Evolutionary conservation across 176 grass and related monocot genomes (phyloP).

Genomic region (Eragrostis curvula): DNA sequence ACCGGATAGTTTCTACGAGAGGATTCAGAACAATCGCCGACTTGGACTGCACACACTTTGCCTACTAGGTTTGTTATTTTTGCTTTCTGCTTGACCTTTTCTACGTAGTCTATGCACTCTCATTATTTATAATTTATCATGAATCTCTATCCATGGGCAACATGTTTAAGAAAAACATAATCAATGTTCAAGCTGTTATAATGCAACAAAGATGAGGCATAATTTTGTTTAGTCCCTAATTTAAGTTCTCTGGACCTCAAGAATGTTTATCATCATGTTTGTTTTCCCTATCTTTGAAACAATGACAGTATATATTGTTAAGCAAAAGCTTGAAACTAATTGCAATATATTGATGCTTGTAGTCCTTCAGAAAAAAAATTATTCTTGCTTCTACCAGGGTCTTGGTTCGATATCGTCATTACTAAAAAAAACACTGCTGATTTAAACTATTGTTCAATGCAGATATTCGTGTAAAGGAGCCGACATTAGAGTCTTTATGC

Average conservation of each 20-base stretch:
- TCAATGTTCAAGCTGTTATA: conserved; percentile 16
- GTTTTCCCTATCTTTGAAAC: neutral
- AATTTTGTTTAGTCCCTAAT: neutral
- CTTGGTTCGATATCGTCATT: conserved; percentile 4
- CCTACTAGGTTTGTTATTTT: conserved; percentile 72
- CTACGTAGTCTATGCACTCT: neutral
- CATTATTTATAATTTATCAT: conserved; percentile 7
- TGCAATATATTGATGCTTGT: conserved; percentile 27
- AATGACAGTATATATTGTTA: neutral
- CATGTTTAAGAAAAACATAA: conserved; percentile 4
- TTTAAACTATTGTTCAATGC: conserved; percentile 17
- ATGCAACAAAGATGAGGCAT: neutral
- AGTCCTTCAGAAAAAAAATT: neutral
- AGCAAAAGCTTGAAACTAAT: neutral
- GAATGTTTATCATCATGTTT: neutral
- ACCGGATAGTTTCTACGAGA: conserved; percentile 96
- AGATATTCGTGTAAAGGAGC: conserved; percentile 98
- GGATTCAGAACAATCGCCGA: conserved; percentile 77
- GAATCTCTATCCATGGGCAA: neutral
- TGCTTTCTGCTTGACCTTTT: neutral
- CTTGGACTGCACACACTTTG: conserved; percentile 95
- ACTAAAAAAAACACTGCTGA: neutral
- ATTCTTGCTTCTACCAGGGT: neutral
- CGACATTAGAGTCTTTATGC: conserved; percentile 90
- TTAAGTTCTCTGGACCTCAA: conserved; percentile 4